A percentile compares a stretch with the other conserved stretches of the same genome.
Evolutionary conservation across 352 stramenopile species (phyloP).

Genomic region (Phytopythium litorale): DNA sequence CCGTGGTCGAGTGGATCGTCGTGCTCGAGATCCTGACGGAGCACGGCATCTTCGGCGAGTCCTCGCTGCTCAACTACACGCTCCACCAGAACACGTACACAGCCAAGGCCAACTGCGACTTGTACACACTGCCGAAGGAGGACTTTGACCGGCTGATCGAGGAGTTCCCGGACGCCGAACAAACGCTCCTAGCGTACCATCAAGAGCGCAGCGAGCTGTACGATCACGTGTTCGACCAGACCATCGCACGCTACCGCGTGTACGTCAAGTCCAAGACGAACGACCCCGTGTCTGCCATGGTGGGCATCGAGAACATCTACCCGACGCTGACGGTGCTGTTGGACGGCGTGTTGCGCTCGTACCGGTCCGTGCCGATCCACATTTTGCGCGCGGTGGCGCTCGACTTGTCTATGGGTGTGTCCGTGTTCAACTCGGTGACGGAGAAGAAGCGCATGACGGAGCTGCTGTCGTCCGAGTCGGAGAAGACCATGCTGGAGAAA

Average conservation of each 20-base stretch:
- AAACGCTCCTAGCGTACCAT: conserved; percentile 56
- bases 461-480: conserved; percentile 24
- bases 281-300: conserved; percentile 48
- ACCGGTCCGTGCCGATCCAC: conserved; percentile 52
- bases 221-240: conserved; percentile 66
- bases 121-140: conserved; percentile 77
- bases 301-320: conserved; percentile 64
- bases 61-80: conserved; percentile 68
- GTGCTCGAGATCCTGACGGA: conserved; percentile 73
- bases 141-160: conserved; percentile 80
- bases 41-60: conserved; percentile 64
- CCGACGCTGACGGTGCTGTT: conserved; percentile 62
- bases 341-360: conserved; percentile 54
- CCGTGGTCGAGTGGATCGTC: conserved; percentile 54
- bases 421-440: conserved; percentile 66
- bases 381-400: conserved; percentile 62
- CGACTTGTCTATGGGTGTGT: conserved; percentile 72
- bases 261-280: conserved; percentile 54
- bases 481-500: conserved; percentile 16
- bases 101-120: conserved; percentile 62
- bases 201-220: conserved; percentile 56
- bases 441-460: conserved; percentile 72
- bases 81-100: conserved; percentile 75
- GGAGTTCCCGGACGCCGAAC: conserved; percentile 71
- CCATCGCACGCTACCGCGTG: conserved; percentile 56